These are phyloP conservation scores for Baorangia bicolor DNA, from an alignment of 768 basidiomycete genomes.

Conservation along the genomic window DNA sequence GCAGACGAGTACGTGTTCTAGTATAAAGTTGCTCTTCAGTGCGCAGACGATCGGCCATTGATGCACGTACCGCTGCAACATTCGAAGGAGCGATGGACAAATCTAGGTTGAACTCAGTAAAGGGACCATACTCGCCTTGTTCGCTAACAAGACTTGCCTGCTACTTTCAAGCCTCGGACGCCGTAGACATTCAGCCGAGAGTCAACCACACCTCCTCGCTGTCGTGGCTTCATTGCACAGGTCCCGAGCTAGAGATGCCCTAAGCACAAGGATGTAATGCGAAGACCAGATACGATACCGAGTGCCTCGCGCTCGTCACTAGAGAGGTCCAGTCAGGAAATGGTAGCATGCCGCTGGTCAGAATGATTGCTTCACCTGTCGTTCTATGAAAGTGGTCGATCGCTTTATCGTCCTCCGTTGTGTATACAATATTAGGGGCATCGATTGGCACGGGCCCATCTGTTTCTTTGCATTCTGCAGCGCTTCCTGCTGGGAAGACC, in stretches of 20 bases:
- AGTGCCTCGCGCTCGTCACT: slow-evolving; percentile 36
- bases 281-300: slow-evolving; percentile 18
- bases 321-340: neutral
- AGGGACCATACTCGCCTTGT: neutral
- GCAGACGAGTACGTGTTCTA: slow-evolving; percentile 28
- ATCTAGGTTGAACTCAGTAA: slow-evolving; percentile 21
- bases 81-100: slow-evolving; percentile 41
- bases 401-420: slow-evolving; percentile 34
- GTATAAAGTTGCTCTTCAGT: neutral
- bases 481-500: slow-evolving; percentile 20
- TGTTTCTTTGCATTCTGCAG: slow-evolving; percentile 24
- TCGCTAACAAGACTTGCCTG: slow-evolving; percentile 34
- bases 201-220: slow-evolving; percentile 62
- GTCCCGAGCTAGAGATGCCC: slow-evolving; percentile 49
- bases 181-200: slow-evolving; percentile 63
- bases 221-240: slow-evolving; percentile 64
- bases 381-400: slow-evolving; percentile 30
- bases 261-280: neutral
- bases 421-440: slow-evolving; percentile 33
- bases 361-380: slow-evolving; percentile 10
- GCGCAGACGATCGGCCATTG: neutral
- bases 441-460: slow-evolving; percentile 23
- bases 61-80: slow-evolving; percentile 31
- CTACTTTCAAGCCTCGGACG: slow-evolving; percentile 55
- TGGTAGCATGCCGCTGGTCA: neutral